Conservation (phyloP, 139 green algal genomes). For the Desmodesmus armatus region DNA sequence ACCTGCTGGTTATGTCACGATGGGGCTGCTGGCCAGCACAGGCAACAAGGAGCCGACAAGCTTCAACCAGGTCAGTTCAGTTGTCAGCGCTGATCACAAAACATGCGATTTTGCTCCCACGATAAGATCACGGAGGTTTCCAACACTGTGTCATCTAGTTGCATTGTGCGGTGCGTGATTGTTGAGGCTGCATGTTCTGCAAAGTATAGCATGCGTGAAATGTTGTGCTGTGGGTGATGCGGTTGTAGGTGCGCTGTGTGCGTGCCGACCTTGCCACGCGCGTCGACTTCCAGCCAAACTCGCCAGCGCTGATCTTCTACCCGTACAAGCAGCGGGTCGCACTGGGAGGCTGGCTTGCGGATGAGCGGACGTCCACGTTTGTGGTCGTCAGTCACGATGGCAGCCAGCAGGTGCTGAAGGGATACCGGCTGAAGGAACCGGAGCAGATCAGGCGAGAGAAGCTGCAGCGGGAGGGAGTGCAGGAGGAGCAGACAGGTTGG, state of each 20-base stretch:
- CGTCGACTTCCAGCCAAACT: conserved; percentile 29
- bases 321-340: conserved; percentile 45
- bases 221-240: neutral
- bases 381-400: conserved; percentile 32
- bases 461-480: too few relatives aligned
- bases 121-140: too few relatives aligned
- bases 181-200: neutral
- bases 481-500: too few relatives aligned
- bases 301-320: conserved; percentile 42
- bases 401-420: conserved; percentile 27
- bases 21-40: conserved; percentile 77
- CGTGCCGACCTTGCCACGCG: conserved; percentile 47
- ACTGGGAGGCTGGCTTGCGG: conserved; percentile 65
- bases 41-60: conserved; percentile 18
- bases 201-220: too few relatives aligned
- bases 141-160: neutral
- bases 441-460: conserved; percentile 14
- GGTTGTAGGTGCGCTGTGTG: conserved; percentile 48
- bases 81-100: too few relatives aligned
- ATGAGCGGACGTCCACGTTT: conserved; percentile 75
- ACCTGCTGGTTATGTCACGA: conserved; percentile 81
- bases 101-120: too few relatives aligned
- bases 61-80: neutral
- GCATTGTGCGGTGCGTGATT: neutral
- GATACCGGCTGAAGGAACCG: conserved; percentile 29